Conservation (phyloP, 129 eudicot species). For the Pseudognaphalium luteoalbum region DNA sequence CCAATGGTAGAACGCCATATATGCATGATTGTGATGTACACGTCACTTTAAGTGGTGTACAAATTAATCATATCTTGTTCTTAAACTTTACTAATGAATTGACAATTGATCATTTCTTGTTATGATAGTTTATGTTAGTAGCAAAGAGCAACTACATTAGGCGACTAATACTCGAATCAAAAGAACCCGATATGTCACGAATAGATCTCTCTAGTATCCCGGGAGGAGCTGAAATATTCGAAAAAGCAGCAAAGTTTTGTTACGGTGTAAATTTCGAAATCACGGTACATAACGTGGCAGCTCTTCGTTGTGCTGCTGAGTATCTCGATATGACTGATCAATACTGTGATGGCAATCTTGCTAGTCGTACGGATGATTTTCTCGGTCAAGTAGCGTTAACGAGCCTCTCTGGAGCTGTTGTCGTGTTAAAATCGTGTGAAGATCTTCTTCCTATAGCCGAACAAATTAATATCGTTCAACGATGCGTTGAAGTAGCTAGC, state of each 20-base stretch:
- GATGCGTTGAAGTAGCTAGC: constrained; percentile 78
- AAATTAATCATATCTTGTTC: not conserved
- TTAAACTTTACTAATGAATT: not conserved
- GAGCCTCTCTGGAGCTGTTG: constrained; percentile 84
- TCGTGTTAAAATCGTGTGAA: constrained; percentile 81
- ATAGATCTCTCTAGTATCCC: constrained; percentile 81
- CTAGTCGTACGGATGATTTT: constrained; percentile 84
- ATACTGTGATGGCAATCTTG: constrained; percentile 81
- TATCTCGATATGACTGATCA: constrained; percentile 88
- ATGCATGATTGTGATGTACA: too few species aligned
- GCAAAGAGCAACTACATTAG: constrained; percentile 96
- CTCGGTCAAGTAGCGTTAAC: constrained; percentile 80
- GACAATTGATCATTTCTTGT: not conserved
- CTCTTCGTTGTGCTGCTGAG: constrained; percentile 95
- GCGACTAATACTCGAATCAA: constrained; percentile 63
- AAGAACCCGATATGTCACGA: constrained; percentile 59
- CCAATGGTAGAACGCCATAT: too few species aligned
- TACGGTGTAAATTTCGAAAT: constrained; percentile 94
- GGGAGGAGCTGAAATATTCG: constrained; percentile 87
- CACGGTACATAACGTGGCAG: constrained; percentile 93
- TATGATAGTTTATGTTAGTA: constrained; percentile 80
- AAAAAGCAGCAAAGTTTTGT: constrained; percentile 91
- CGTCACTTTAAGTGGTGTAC: too few species aligned
- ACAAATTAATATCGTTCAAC: constrained; percentile 65
- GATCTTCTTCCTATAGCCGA: constrained; percentile 77